phyloP scores from a whole-genome alignment of 108 stramenopile genomes.

The Discostella stelligeroides region DNA sequence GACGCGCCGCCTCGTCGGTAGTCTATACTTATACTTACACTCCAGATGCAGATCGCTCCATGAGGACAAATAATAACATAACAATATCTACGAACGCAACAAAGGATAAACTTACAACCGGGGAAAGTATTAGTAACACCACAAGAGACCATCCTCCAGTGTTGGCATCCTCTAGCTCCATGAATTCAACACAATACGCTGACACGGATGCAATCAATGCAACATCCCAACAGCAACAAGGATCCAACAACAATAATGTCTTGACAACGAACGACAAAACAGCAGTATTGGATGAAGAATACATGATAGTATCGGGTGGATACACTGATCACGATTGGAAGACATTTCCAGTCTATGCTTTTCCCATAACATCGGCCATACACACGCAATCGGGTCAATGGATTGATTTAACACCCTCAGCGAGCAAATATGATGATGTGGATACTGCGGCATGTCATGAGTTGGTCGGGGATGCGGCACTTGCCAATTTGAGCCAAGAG shows the following conservation, averaged over 20 bases:
- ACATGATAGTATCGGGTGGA: constrained; percentile 59
- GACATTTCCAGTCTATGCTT: constrained; percentile 59
- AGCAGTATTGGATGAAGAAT: constrained; percentile 48
- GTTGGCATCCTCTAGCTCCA: too few relatives aligned
- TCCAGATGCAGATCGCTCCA: too few relatives aligned
- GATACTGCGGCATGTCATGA: constrained; percentile 20
- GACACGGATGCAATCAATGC: not conserved
- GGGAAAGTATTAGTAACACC: too few relatives aligned
- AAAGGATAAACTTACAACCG: too few relatives aligned
- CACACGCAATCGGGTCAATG: constrained; percentile 23
- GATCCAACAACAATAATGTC: not conserved
- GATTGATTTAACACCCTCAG: constrained; percentile 41
- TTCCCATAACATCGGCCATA: constrained; percentile 46
- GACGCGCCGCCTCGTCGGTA: constrained; percentile 38
- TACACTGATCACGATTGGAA: constrained; percentile 58
- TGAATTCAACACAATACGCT: not conserved
- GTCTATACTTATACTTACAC: constrained; percentile 6
- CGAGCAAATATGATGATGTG: not conserved
- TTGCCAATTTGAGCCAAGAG: constrained; percentile 31
- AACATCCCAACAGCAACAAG: not conserved
- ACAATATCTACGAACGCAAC: not conserved
- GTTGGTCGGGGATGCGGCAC: constrained; percentile 14
- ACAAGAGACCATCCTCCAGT: not conserved
- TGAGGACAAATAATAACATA: not conserved
- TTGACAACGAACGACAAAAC: not conserved